Base-by-base conservation (phyloP, 2,329 filamentous ascomycete genomes). In the Aspergillus jensenii region DNA sequence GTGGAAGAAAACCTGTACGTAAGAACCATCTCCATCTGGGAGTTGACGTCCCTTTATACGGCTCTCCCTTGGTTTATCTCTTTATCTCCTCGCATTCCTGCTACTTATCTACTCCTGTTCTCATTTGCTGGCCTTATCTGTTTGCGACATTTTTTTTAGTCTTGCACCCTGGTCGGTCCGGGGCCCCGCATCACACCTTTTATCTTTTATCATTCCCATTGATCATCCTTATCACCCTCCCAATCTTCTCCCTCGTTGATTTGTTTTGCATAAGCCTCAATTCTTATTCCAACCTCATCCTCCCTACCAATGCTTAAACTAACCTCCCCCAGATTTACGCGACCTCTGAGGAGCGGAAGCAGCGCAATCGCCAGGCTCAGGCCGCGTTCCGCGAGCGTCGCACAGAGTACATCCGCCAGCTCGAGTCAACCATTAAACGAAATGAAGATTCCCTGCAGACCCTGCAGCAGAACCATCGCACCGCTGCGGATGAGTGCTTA, bases 391-490 rank as follows among this genome's bases (percentile, higher is more conserved):
- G 95, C 67, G 95, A 99, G 79, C 89, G 95, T 65, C 88, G 95
- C 59, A 98, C 93, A 55, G 95, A 99, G 81, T 99, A 99, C 76
- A 99, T 99, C 80, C 98, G 98, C 80, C 95, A 99, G 76, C 85
- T 99, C 25, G 95, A 99, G 79, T 91, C 93, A 68, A 96, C 93
- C 56, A 98, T 99, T 77, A 93, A 95, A 71, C 90, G 95, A 67
- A 93, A 98, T 82, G 95, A 99, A 78, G 91, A 96, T 69, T 93
- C 91, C 68, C 82, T 98, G 56, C 90, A 96, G 68, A 96, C 87
- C 70, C 83, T 99, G 59, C 95, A 98, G 78, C 90, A 93, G 70
- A 96, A 92, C 65, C 95, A 98, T 73, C 90, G 95, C 68, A 93
- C 87, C 70, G 95, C 95, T 58, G 92, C 93, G 58, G 95, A 98